Base-by-base conservation (phyloP, 345 rosid species). In the Murraya paniculata region DNA sequence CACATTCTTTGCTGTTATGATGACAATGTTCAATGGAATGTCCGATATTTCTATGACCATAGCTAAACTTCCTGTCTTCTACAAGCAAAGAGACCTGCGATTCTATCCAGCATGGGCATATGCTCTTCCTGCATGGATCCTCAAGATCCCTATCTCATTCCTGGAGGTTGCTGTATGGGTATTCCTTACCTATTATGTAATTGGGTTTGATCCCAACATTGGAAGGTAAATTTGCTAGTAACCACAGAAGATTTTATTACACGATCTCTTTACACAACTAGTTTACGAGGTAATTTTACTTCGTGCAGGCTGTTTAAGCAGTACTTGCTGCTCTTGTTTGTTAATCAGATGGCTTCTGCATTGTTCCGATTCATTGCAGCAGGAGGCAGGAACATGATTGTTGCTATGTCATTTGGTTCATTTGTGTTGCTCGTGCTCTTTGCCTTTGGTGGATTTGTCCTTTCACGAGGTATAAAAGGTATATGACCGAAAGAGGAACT, bases 21-120 rank as follows among this genome's bases (percentile, higher is more conserved):
- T 74, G 75, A 60, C 89, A 71, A 88, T 89, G 94, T 91, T 93
- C 68, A 90, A 87, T 64, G 93, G 98, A 38, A 82, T 86, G 90
- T 58, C 95, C 0, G 98, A 95, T 84, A 69, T 95, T 39, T 86
- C 94, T 41, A 87, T 95, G 92, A 88, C 97, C 64, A 87, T 95
- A 55, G 86, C 83, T 30, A 95, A 88, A 82, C 98, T 95, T 83
- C 94, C 97, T 22, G 90, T 93, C 64, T 93, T 94, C 73, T 94
- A 87, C 90, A 94, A 93, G 81, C 97, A 93, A 84, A 84, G 97
- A 75, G 97, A 90, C 71, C 86, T 89, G 19, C 81, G 84, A 28
- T 94, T 93, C 87, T 91, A 81, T 82, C 97, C 98, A 41, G 71
- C 95, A 16, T 93, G 97, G 98, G 86, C 89, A 6, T 93, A 88